A percentile compares a stretch with the other conserved stretches of the same genome.
Evolutionary conservation across 2,329 filamentous ascomycete species (phyloP).

Genomic region (Seiridium unicorne): DNA sequence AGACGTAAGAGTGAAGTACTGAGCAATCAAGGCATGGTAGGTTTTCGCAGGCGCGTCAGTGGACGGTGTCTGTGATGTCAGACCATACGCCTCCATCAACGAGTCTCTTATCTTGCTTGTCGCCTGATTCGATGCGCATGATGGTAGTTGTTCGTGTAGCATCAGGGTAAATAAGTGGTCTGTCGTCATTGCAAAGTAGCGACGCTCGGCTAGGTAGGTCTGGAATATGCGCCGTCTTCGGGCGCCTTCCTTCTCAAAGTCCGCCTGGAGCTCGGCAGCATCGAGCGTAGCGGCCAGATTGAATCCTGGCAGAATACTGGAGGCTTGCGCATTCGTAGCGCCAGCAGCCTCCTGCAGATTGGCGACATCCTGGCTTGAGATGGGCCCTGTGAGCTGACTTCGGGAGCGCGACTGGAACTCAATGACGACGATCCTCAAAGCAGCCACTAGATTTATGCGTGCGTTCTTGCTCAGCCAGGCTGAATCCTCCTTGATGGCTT

Average conservation of each 20-base stretch:
- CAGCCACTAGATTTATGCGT: conserved; percentile 76
- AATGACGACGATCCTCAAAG: conserved; percentile 74
- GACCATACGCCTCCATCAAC: conserved; percentile 28
- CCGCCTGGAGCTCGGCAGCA: conserved; percentile 52
- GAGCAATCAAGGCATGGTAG: conserved; percentile 44
- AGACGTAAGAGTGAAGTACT: conserved; percentile 46
- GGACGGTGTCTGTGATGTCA: conserved; percentile 26
- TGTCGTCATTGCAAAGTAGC: conserved; percentile 63
- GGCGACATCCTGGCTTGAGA: conserved; percentile 75
- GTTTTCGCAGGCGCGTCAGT: conserved; percentile 30
- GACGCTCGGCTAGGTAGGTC: conserved; percentile 70
- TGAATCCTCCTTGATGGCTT: conserved; percentile 79
- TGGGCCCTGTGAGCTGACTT: conserved; percentile 66
- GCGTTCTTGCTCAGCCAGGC: conserved; percentile 80
- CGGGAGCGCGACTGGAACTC: conserved; percentile 82
- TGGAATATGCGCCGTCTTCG: conserved; percentile 68
- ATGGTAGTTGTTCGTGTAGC: conserved; percentile 35
- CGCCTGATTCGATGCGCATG: conserved; percentile 20
- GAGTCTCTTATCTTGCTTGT: conserved; percentile 26
- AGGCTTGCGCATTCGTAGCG: conserved; percentile 56
- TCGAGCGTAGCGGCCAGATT: conserved; percentile 45
- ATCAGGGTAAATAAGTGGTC: conserved; percentile 54
- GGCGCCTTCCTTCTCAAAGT: conserved; percentile 62
- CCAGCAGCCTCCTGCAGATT: conserved; percentile 75
- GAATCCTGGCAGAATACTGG: conserved; percentile 55